phyloP scores from a whole-genome alignment of 257 asterid genomes.

The Gentiana dahurica region DNA sequence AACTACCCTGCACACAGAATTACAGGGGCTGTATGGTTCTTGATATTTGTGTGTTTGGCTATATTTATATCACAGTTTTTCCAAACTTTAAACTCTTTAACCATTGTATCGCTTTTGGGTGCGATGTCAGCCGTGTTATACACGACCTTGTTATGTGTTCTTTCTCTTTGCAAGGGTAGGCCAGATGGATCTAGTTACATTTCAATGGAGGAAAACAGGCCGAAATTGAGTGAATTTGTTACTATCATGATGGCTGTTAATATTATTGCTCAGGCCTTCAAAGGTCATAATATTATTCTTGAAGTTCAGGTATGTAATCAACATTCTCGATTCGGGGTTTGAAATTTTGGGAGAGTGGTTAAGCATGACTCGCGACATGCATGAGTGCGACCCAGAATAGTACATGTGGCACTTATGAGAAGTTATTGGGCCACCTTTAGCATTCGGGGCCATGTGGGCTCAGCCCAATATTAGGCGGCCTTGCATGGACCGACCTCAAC shows the following conservation, averaged over 20 bases:
- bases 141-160: slow-evolving; percentile 59
- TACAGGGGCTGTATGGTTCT: slow-evolving; percentile 57
- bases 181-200: slow-evolving; percentile 15
- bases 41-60: slow-evolving; percentile 50
- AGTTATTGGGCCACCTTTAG: no score
- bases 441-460: no score
- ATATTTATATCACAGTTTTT: slow-evolving; percentile 51
- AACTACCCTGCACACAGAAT: slow-evolving; percentile 19
- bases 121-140: slow-evolving; percentile 64
- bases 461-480: no score
- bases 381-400: no score
- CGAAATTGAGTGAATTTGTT: slow-evolving; percentile 31
- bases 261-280: slow-evolving; percentile 69
- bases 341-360: background rate
- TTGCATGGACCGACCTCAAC: no score
- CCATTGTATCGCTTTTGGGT: slow-evolving; percentile 67
- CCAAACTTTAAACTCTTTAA: slow-evolving; percentile 81
- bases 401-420: no score
- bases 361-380: no score
- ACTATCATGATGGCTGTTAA: slow-evolving; percentile 66
- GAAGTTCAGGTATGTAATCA: slow-evolving; percentile 59
- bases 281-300: slow-evolving; percentile 80
- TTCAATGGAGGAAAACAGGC: slow-evolving; percentile 25
- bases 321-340: background rate
- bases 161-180: slow-evolving; percentile 45